Conservation (phyloP, 2,329 filamentous ascomycete genomes). For the Massarina eburnea region DNA sequence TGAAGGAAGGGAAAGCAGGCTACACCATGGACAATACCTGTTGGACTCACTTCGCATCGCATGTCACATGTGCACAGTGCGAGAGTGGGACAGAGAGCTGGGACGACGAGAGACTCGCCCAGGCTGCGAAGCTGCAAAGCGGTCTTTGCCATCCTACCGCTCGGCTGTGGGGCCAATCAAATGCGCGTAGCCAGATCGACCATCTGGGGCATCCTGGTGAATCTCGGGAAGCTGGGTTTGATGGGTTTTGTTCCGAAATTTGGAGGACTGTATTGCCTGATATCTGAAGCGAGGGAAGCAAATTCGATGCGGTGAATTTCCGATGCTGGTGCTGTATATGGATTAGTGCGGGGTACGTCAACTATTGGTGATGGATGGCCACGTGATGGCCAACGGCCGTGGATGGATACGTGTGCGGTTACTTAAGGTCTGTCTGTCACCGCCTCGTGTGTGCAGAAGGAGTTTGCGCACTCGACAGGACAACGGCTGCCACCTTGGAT, state of each 20-base stretch:
- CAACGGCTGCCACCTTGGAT: background rate
- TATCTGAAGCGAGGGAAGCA: background rate
- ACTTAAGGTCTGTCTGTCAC: background rate
- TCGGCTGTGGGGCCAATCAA: conserved; percentile 2
- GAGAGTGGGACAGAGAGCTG: no score
- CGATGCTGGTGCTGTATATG: no score
- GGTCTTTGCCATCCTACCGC: background rate
- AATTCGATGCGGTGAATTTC: background rate
- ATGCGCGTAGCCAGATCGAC: background rate
- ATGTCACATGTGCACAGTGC: background rate
- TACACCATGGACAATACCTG: no score
- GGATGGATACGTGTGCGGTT: no score
- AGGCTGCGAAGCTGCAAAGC: no score
- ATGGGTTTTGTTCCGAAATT: background rate
- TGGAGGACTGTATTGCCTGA: background rate
- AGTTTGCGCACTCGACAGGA: no score
- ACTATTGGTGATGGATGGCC: no score
- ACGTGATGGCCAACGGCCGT: no score
- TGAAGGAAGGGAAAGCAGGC: background rate
- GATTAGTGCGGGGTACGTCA: no score
- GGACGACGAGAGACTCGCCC: no score
- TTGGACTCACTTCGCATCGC: no score
- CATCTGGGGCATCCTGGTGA: conserved; percentile 5
- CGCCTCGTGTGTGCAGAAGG: background rate
- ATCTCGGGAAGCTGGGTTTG: background rate